Evolutionary conservation across 495 filamentous ascomycete genomes (phyloP), one percentile per base, ranked within the genome.

Genomic region (Pseudevernia furfuracea): DNA sequence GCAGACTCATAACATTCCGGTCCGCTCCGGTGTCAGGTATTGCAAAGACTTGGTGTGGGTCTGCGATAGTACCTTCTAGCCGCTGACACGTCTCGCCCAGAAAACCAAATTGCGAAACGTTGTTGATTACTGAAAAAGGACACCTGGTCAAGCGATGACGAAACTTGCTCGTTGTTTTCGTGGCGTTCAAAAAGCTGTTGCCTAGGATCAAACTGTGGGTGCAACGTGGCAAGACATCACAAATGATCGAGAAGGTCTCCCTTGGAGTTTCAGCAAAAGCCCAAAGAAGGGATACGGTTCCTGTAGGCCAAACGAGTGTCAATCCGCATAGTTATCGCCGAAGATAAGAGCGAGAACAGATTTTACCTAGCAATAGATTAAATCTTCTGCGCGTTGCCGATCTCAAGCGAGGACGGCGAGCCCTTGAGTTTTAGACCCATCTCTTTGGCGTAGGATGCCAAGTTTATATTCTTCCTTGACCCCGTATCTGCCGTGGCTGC

Each of bases 31-130:
- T 39, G 10, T 59, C 36, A 19, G 36, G 58, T 28, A 41, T 19
- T 10, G 38, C 37, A n/a, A 80, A 2, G 72, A 71, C 48, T 80
- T 74, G 19, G 28, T 14, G 49, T 2, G 17, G 15, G 28, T 53
- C 28, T 11, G 49, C 49, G 4, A 53, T 0, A 8, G 49, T 53
- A 0, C 49, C 49, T 1, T 53, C 6, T 12, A 53, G 49, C 8
- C 49, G 49, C 7, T 53, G 49, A 32, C 14, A 53, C 19, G 25
- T 53, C 6, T 53, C 49, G 25, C 49, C 49, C 28, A 53, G 49
- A 53, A 53, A 53, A 28, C 25, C 19, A 4, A 53, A 53, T 1
- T 53, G 49, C 49, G 25, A 7, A 30, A 53, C 8, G 14, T 53
- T 53, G 14, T 32, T 53, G 49, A 53, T 14, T 4, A 32, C 49